Evolutionary conservation across 106 monocot genomes (phyloP).

Genomic region (Dioscorea alata): DNA sequence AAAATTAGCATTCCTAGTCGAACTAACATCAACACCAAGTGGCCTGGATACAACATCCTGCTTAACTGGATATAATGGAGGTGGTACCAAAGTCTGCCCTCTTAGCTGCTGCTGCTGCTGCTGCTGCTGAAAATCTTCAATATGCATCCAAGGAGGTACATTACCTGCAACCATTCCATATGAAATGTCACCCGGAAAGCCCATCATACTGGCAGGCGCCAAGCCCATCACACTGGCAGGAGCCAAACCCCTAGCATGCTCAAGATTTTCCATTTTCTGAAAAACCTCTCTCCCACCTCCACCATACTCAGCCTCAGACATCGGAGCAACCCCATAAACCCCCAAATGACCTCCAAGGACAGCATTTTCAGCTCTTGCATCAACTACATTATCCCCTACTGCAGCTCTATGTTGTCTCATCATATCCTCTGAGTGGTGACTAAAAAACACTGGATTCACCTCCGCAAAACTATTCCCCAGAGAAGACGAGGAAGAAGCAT

Average conservation of each 20-base stretch:
- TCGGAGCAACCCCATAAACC: constrained; percentile 9
- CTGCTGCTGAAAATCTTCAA: constrained; percentile 16
- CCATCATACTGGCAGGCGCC: constrained; percentile 2
- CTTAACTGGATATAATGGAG: constrained; percentile 16
- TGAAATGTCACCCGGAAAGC: constrained; percentile 22
- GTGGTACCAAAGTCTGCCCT: constrained; percentile 11
- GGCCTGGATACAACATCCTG: constrained; percentile 12
- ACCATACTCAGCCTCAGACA: constrained; percentile 1
- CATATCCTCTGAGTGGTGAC: constrained; percentile 26
- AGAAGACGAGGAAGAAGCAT: not conserved
- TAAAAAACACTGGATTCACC: constrained; percentile 16
- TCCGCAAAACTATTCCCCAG: not conserved
- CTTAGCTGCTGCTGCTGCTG: constrained; percentile 19
- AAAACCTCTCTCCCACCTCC: constrained; percentile 9
- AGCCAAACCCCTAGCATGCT: constrained; percentile 14
- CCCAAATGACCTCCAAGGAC: constrained; percentile 4
- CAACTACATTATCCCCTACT: constrained; percentile 4
- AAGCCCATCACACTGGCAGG: constrained; percentile 3
- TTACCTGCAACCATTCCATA: constrained; percentile 19
- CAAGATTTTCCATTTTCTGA: constrained; percentile 8
- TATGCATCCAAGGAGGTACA: constrained; percentile 7
- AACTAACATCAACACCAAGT: constrained; percentile 10
- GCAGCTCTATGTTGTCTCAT: constrained; percentile 8
- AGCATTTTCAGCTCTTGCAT: constrained; percentile 13
- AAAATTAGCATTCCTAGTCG: constrained; percentile 16